Conservation (phyloP, 805 yeast species). For the Candida nitratophila region DNA sequence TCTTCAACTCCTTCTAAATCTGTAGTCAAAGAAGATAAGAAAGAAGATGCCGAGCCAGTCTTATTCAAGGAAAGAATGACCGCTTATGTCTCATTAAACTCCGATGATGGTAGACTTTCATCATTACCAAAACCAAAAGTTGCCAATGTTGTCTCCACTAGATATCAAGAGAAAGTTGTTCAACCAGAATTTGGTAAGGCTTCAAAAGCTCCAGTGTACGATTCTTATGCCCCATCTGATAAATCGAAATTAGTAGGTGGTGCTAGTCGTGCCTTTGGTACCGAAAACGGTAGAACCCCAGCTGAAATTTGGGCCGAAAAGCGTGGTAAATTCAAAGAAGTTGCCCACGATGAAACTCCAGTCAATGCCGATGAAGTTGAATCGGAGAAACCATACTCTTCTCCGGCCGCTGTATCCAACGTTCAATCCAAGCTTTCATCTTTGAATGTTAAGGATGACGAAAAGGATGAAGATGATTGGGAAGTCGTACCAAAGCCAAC, state of each 20-base stretch:
- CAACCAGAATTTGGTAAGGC: constrained; percentile 27
- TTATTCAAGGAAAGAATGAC: constrained; percentile 37
- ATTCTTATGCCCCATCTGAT: constrained; percentile 23
- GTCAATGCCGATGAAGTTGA: constrained; percentile 18
- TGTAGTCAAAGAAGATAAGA: constrained; percentile 24
- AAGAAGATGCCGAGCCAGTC: constrained; percentile 41
- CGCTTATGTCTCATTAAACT: constrained; percentile 20
- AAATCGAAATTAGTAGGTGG: constrained; percentile 50
- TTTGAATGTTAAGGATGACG: constrained; percentile 16
- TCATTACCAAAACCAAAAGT: constrained; percentile 61
- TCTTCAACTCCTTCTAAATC: constrained; percentile 25
- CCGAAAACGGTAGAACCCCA: constrained; percentile 79
- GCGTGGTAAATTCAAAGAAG: constrained; percentile 57
- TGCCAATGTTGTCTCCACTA: constrained; percentile 40
- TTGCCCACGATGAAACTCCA: constrained; percentile 24
- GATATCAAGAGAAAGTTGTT: constrained; percentile 32
- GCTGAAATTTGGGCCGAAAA: constrained; percentile 96
- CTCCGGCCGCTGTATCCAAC: constrained; percentile 22
- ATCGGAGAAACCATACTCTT: constrained; percentile 9
- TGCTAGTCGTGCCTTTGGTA: constrained; percentile 52
- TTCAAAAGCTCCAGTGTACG: constrained; percentile 21
- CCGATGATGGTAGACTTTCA: constrained; percentile 44
- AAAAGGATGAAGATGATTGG: constrained; percentile 13
- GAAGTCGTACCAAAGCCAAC: constrained; percentile 21
- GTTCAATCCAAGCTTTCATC: constrained; percentile 26